Evolutionary conservation across 2,329 filamentous ascomycete genomes (phyloP), one percentile per base, ranked within the genome.

Genomic region (Alternaria burnsii): DNA sequence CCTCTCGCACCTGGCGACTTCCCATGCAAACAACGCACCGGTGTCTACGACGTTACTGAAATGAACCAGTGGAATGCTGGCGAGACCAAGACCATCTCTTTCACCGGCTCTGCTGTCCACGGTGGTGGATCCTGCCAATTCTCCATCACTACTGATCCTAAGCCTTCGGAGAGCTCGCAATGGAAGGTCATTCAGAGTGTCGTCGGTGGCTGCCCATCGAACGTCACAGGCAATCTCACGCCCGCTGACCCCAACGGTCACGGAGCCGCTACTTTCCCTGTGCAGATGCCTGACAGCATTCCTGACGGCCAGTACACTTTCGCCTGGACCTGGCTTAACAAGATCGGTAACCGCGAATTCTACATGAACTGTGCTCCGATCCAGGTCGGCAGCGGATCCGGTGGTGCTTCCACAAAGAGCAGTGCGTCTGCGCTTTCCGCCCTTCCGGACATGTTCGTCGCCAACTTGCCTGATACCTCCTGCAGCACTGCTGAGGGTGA

Each of bases 341-440:
- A 90, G 61, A 74, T 97, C 10, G 95, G 95, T 3, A 97, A 97
- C 82, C 89, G 94, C 1, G 95, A 98, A 76, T 93, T 97, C 85
- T 97, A 98, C 85, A 97, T 97, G 93, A 96, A 97, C 85, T 99
- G 94, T 70, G 92, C 91, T 0, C 88, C 92, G 0, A 78, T 97
- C 48, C 85, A 83, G 0, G 84, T 98, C 24, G 87, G 86, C 0
- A 81, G 78, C 4, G 80, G 81, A 22, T 75, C 78, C 54, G 71
- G 87, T 57, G 78, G 59, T 14, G 65, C 61, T 7, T 67, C 69
- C 1, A 42, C 67, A 3, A 53, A 28, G 26, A 28, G 52, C 2
- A 60, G 58, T 4, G 70, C 42, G 9, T 55, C 69, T 1, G 67
- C 82, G 2, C 86, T 86, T 66, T 75, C 86, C 40, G 76, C 80